Base-by-base conservation (phyloP, 495 filamentous ascomycete genomes). In the Daldinia caldariorum region DNA sequence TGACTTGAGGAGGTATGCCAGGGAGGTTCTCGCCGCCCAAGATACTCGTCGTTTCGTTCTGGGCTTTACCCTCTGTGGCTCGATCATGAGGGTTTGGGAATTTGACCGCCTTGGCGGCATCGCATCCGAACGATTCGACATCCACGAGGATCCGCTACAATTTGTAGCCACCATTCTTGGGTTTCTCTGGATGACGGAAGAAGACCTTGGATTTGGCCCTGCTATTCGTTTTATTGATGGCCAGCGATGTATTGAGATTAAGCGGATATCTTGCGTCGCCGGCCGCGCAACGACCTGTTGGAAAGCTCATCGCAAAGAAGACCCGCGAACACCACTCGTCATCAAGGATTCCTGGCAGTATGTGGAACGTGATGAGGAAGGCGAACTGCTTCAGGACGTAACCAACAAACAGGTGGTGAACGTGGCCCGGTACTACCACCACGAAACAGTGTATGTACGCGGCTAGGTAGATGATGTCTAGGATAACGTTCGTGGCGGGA, bases 61-160 rank as follows among this genome's bases (percentile, higher is more conserved):
- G 51, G 38, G 26, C 20, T 50, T 50, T 49, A 49, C 43, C 13
- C 58, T 12, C 35, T 77, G 69, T 47, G 70, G 73, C 61, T 75
- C 74, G 69, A 22, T 74, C 9, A 77, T 80, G 75, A 69, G 75
- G n/a, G 53, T 79, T 49, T 82, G 75, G 77, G 72, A 66, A 62
- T 87, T 86, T 75, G 81, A 87, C 72, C 77, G 81, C 29, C 70
- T 82, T n/a, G 81, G 83, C 32, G 80, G 68, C 6, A 77, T 84
- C 34, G 82, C 79, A 32, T 87, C 83, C 9, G 63, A 71, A 14
- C 74, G 66, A 43, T 85, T 85, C 57, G 70, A 83, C 67, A 79
- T 85, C 58, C 82, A 88, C 67, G 49, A 79, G 59, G 78, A 86
- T 58, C 79, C 80, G 26, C 69, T 81, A 29, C 77, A 73, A 47